Conservation (phyloP, 768 basidiomycete genomes). For the Tubosaeta sp. region DNA sequence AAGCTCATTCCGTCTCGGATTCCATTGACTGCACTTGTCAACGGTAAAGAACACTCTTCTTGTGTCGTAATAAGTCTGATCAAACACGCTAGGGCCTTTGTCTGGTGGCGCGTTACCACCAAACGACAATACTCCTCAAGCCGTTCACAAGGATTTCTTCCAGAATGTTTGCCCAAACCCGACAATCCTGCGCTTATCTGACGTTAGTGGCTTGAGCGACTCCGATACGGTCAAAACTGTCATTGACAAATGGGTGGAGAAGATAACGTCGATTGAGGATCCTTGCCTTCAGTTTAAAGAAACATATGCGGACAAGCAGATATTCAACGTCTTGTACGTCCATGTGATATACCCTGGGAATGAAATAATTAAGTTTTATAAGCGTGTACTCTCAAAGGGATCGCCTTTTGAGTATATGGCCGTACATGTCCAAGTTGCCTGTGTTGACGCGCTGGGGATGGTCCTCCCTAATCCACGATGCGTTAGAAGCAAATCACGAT, state of each 20-base stretch:
- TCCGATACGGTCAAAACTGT: slow-evolving; percentile 26
- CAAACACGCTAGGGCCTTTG: slow-evolving; percentile 29
- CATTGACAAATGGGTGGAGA: slow-evolving; percentile 34
- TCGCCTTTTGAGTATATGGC: slow-evolving; percentile 33
- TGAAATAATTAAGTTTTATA: not conserved
- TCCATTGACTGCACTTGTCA: slow-evolving; percentile 34
- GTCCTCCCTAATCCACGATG: slow-evolving; percentile 31
- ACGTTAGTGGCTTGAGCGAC: slow-evolving; percentile 19
- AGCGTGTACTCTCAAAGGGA: slow-evolving; percentile 30
- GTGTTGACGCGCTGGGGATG: slow-evolving; percentile 32
- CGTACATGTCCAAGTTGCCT: slow-evolving; percentile 30
- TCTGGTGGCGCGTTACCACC: slow-evolving; percentile 35
- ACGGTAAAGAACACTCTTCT: slow-evolving; percentile 20
- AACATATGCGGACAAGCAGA: slow-evolving; percentile 12
- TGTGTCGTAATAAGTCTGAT: not conserved
- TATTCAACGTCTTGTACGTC: slow-evolving; percentile 17
- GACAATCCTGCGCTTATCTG: slow-evolving; percentile 28
- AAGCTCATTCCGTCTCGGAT: slow-evolving; percentile 35
- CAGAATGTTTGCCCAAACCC: slow-evolving; percentile 35
- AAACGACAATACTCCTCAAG: slow-evolving; percentile 26
- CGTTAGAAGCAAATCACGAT: slow-evolving; percentile 20
- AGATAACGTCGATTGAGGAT: slow-evolving; percentile 31
- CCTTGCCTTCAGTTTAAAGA: slow-evolving; percentile 36
- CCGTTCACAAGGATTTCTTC: slow-evolving; percentile 36
- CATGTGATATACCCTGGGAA: not conserved